Evolutionary conservation across 2,329 filamentous ascomycete genomes (phyloP), one percentile per base, ranked within the genome.

Genomic region (Magnaporthales sp.): DNA sequence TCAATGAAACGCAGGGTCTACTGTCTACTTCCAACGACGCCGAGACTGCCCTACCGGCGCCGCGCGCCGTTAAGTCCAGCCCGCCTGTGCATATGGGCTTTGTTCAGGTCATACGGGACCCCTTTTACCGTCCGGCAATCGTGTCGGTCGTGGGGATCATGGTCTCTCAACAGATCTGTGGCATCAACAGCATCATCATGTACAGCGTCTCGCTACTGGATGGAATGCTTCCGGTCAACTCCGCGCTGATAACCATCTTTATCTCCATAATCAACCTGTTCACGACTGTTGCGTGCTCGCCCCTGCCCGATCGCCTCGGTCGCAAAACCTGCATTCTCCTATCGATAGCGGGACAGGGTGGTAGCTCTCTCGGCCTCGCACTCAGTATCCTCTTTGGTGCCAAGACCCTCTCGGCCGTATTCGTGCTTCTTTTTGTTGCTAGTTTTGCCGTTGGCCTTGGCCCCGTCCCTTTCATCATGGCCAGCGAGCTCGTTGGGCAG

Each of bases 161-260:
- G 93, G 84, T 93, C 67, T 90, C 91, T 0, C 95, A 98, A 76
- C 95, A 99, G 76, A 83, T 97, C 51, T 94, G 91, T 67, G 94
- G 92, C 62, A 94, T 98, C 80, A 98, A 99, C 84, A 94, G 91
- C 67, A 94, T 98, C 74, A 91, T 98, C 78, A 97, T 99, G 93
- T 99, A 99, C 78, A 96, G 93, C 2, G 95, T 98, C 6, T 93
- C 91, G 0, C 87, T 99, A 1, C 85, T 99, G 15, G 87, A 90
- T 32, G 88, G 88, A 69, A 84, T 98, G 1, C 85, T 99, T 0
- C 90, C 92, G 3, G 86, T 92, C 62, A 92, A 89, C 69, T 94
- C 93, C 0, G 90, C 90, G 0, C 80, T 96, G 1, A 84, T 99
- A 65, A 96, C 94, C 66, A 94, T 98, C 68, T 79, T 91, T 66